Percentiles rank a stretch among this genome's conserved stretches.
These are phyloP conservation scores for Jatropha curcas DNA, from an alignment of 345 rosid species.

Conservation along the genomic window DNA sequence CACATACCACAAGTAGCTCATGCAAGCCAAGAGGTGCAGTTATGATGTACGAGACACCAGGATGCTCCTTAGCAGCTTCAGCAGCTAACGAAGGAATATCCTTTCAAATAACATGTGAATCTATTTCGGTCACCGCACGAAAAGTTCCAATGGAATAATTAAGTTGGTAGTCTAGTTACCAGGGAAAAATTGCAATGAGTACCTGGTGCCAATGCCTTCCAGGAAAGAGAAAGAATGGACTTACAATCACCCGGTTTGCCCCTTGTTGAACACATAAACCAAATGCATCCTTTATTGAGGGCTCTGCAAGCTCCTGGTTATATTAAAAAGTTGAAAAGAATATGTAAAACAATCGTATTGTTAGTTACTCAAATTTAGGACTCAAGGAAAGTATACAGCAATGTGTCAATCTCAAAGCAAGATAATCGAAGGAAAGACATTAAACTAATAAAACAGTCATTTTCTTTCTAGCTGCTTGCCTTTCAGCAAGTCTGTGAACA, in stretches of 20 bases:
- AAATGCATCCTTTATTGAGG: slow-evolving; percentile 82
- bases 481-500: not conserved
- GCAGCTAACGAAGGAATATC: slow-evolving; percentile 83
- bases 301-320: slow-evolving; percentile 80
- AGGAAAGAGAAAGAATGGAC: slow-evolving; percentile 90
- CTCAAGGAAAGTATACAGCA: not conserved
- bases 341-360: not conserved
- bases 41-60: slow-evolving; percentile 60
- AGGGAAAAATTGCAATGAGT: slow-evolving; percentile 17
- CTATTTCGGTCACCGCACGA: not conserved
- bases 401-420: not conserved
- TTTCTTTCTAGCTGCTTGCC: not conserved
- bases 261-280: slow-evolving; percentile 71
- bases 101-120: slow-evolving; percentile 34
- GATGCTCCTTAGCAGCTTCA: slow-evolving; percentile 89
- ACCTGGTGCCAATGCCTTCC: slow-evolving; percentile 97
- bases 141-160: not conserved
- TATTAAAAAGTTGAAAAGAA: slow-evolving; percentile 15
- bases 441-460: not conserved
- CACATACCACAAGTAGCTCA: slow-evolving; percentile 72
- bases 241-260: slow-evolving; percentile 73
- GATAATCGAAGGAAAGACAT: slow-evolving; percentile 2
- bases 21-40: slow-evolving; percentile 95
- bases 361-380: not conserved
- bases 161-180: slow-evolving; percentile 9